Evolutionary conservation across 495 filamentous ascomycete genomes (phyloP).

Genomic region (Penicillium daleae): DNA sequence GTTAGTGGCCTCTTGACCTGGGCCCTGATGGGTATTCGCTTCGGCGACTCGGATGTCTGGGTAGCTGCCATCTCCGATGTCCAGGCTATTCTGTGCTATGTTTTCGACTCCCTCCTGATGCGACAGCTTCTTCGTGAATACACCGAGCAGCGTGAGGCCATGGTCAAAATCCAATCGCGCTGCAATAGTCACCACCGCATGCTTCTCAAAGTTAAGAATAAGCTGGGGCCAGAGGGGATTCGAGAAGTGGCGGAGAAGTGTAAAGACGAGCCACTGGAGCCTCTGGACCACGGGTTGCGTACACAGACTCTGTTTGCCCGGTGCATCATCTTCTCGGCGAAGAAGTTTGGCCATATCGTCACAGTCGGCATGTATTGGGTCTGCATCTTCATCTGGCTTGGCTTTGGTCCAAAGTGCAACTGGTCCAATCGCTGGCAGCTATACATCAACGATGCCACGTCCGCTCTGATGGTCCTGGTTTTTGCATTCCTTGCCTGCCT

Average conservation of each 20-base stretch:
- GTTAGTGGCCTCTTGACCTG: constrained; percentile 29
- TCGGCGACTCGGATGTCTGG: constrained; percentile 37
- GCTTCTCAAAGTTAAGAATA: constrained; percentile 26
- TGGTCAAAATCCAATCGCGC: constrained; percentile 38
- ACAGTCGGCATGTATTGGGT: constrained; percentile 39
- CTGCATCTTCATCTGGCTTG: constrained; percentile 41
- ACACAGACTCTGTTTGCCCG: constrained; percentile 23
- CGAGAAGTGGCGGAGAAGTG: constrained; percentile 8
- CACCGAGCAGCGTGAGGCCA: constrained; percentile 26
- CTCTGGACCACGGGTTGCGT: constrained; percentile 20
- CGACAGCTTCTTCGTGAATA: constrained; percentile 41
- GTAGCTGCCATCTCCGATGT: constrained; percentile 42
- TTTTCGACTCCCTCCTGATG: constrained; percentile 44
- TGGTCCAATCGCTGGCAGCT: constrained; percentile 43
- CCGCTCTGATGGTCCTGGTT: constrained; percentile 39
- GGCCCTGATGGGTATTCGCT: constrained; percentile 36
- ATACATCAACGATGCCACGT: constrained; percentile 45
- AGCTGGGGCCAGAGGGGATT: constrained; percentile 21
- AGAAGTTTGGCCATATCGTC: constrained; percentile 33
- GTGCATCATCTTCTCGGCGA: constrained; percentile 24
- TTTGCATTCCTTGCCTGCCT: constrained; percentile 45
- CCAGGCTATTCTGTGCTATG: constrained; percentile 42
- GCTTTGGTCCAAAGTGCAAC: constrained; percentile 29
- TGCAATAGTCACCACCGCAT: constrained; percentile 35
- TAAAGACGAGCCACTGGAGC: constrained; percentile 10